These are phyloP conservation scores for Clavaria fumosa DNA, from an alignment of 768 basidiomycete genomes.

Conservation along the genomic window DNA sequence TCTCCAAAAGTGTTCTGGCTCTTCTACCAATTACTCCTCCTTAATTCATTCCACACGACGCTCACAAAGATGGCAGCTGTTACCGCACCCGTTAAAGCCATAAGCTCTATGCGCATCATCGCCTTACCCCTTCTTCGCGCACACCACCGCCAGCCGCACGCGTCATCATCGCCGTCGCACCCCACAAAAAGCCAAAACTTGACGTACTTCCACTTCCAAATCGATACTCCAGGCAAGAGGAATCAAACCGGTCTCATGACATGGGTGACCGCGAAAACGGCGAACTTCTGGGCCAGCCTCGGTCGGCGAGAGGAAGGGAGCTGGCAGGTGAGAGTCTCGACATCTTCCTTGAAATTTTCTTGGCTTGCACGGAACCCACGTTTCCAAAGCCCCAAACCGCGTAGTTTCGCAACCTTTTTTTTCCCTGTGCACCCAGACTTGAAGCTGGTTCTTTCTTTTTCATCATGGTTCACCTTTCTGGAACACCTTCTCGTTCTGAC, in stretches of 20 bases:
- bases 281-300: conserved; percentile 46
- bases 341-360: too few relatives aligned
- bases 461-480: conserved; percentile 1
- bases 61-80: background rate
- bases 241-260: conserved; percentile 31
- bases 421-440: background rate
- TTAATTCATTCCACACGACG: background rate
- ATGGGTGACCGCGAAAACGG: conserved; percentile 36
- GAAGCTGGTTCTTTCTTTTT: background rate
- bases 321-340: conserved; percentile 64
- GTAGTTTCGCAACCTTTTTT: conserved; percentile 2
- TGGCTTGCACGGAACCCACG: too few relatives aligned
- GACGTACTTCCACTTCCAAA: conserved; percentile 33
- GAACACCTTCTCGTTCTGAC: conserved; percentile 1
- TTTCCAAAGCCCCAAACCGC: too few relatives aligned
- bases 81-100: too few relatives aligned
- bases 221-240: conserved; percentile 16
- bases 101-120: conserved; percentile 29
- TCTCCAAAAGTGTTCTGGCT: too few relatives aligned
- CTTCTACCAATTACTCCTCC: too few relatives aligned
- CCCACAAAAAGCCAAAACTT: conserved; percentile 11
- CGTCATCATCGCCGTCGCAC: conserved; percentile 11
- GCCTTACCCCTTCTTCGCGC: conserved; percentile 30
- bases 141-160: conserved; percentile 9
- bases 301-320: conserved; percentile 47